Evolutionary conservation across 2,329 filamentous ascomycete genomes (phyloP).

Genomic region (Diplodia sapinea): DNA sequence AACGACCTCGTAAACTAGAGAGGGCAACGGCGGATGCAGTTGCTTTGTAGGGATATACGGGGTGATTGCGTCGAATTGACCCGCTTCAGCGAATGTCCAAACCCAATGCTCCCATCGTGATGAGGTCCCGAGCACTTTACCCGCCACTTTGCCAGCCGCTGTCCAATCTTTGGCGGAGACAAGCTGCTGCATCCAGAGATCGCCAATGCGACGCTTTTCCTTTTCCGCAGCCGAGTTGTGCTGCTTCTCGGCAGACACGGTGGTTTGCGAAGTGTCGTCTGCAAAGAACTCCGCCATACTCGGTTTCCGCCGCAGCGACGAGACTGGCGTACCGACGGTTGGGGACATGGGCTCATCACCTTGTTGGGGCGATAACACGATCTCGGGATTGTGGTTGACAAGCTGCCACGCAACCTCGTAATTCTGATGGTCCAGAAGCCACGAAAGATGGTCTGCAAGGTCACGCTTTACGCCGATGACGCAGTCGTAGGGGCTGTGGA

Average conservation of each 20-base stretch:
- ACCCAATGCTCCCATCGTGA: constrained; percentile 95
- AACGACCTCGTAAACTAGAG: constrained; percentile 85
- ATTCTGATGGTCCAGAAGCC: constrained; percentile 80
- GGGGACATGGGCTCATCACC: constrained; percentile 45
- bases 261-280: constrained; percentile 70
- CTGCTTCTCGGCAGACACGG: constrained; percentile 64
- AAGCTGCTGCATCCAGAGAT: constrained; percentile 90
- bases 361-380: constrained; percentile 47
- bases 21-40: constrained; percentile 79
- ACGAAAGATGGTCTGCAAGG: constrained; percentile 80
- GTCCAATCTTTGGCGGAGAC: constrained; percentile 76
- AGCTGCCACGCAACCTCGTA: constrained; percentile 90
- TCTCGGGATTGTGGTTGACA: constrained; percentile 83
- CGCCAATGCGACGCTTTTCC: constrained; percentile 89
- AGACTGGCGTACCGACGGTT: constrained; percentile 53
- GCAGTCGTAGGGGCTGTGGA: constrained; percentile 96
- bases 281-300: constrained; percentile 71
- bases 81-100: constrained; percentile 84
- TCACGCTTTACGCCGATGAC: constrained; percentile 90
- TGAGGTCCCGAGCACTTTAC: constrained; percentile 79
- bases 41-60: constrained; percentile 78
- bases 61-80: constrained; percentile 88
- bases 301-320: constrained; percentile 34
- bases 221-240: constrained; percentile 74
- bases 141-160: constrained; percentile 78